These are phyloP conservation scores for Trypanosoma congolense DNA, from an alignment of 208 protist species.

Conservation along the genomic window DNA sequence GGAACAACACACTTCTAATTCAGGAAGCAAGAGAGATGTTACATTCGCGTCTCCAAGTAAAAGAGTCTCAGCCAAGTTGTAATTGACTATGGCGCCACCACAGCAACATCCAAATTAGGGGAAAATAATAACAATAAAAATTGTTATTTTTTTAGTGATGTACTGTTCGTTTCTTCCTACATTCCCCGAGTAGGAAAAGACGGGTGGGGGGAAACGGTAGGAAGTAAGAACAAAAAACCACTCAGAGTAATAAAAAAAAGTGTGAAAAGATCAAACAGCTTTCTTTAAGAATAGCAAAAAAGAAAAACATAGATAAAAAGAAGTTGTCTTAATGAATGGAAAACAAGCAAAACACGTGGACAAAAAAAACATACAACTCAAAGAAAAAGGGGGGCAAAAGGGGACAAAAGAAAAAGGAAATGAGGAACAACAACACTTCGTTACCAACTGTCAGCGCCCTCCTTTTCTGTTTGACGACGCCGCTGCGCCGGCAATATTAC, in stretches of 20 bases:
- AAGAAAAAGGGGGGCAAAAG: slow-evolving; percentile 2
- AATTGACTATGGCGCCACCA: no score
- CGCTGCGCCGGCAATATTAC: no score
- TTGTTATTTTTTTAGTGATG: no score
- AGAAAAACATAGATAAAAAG: background rate
- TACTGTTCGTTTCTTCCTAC: no score
- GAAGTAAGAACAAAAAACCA: background rate
- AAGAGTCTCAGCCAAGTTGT: no score
- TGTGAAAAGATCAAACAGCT: background rate
- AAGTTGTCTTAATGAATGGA: slow-evolving; percentile 4
- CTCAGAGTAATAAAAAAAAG: no score
- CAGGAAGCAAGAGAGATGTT: no score
- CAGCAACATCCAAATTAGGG: no score
- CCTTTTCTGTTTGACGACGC: background rate
- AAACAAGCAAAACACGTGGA: background rate
- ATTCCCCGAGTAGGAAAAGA: no score
- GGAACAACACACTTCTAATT: no score
- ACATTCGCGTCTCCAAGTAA: no score
- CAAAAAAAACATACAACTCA: background rate
- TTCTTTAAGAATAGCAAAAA: background rate
- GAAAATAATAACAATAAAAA: no score
- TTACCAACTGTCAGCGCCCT: background rate
- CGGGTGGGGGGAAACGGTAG: background rate
- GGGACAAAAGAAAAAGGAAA: background rate
- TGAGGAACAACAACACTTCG: background rate